phyloP scores from a whole-genome alignment of 2,329 filamentous ascomycete species.

The Dothiorella sarmentorum region DNA sequence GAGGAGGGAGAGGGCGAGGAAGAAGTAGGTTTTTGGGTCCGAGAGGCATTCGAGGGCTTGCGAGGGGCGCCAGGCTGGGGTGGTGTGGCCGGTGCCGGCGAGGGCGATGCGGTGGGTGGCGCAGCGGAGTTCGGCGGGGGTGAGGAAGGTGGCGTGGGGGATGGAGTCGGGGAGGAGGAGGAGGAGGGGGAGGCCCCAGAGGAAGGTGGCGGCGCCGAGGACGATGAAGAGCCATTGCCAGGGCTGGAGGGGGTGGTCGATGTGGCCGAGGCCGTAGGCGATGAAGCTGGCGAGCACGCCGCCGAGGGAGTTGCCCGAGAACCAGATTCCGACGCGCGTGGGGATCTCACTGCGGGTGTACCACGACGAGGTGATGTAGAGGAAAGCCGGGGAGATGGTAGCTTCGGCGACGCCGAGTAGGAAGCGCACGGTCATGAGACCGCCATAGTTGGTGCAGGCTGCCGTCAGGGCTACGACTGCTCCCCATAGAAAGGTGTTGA shows the following conservation, averaged over 20 bases:
- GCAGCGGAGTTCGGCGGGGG: slow-evolving; percentile 23
- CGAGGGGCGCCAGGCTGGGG: slow-evolving; percentile 76
- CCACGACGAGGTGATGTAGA: slow-evolving; percentile 30
- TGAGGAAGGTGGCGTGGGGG: slow-evolving; percentile 16
- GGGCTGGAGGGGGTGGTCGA: slow-evolving; percentile 32
- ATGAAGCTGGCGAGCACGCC: slow-evolving; percentile 40
- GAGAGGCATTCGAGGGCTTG: slow-evolving; percentile 26
- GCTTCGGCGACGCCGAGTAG: slow-evolving; percentile 31
- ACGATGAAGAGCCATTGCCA: slow-evolving; percentile 48
- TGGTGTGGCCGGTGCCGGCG: slow-evolving; percentile 54
- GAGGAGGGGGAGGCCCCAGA: slow-evolving; percentile 42
- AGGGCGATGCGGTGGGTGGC: slow-evolving; percentile 25
- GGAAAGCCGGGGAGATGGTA: slow-evolving; percentile 24
- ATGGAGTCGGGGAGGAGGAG: slow-evolving; percentile 44
- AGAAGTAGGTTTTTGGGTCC: slow-evolving; percentile 26
- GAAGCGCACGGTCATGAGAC: slow-evolving; percentile 27
- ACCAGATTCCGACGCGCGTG: slow-evolving; percentile 45
- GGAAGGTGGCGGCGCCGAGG: slow-evolving; percentile 43
- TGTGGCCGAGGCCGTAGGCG: slow-evolving; percentile 16
- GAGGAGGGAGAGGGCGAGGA: slow-evolving; percentile 14
- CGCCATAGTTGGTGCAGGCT: slow-evolving; percentile 26
- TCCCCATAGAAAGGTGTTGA: slow-evolving; percentile 53
- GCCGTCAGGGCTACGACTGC: slow-evolving; percentile 39
- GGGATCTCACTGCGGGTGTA: slow-evolving; percentile 36
- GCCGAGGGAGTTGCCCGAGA: slow-evolving; percentile 49